Evolutionary conservation across 2,329 filamentous ascomycete genomes (phyloP).

Genomic region (Drechslerella coelobrocha): DNA sequence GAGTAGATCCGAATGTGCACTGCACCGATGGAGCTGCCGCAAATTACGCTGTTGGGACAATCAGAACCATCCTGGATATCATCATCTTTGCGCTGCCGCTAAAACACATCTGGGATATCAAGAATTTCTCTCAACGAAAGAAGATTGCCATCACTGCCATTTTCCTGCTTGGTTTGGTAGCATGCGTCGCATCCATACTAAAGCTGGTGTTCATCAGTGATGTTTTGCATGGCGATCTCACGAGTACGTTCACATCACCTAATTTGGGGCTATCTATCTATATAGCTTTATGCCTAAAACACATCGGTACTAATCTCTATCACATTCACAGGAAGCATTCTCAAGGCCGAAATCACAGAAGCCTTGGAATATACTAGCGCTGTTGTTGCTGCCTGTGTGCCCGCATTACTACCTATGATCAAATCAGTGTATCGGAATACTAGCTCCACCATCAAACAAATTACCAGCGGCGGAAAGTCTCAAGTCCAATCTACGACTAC

Average conservation of each 20-base stretch:
- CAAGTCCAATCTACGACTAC: constrained; percentile 38
- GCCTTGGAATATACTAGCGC: constrained; percentile 40
- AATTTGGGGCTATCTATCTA: background rate
- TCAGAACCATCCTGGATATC: constrained; percentile 26
- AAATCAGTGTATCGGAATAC: constrained; percentile 41
- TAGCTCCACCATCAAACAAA: constrained; percentile 32
- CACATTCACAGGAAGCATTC: constrained; percentile 17
- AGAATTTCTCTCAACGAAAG: constrained; percentile 31
- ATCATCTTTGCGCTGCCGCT: constrained; percentile 40
- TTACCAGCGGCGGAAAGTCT: constrained; percentile 35
- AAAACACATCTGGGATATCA: constrained; percentile 49
- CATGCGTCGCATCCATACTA: constrained; percentile 37
- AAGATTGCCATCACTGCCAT: constrained; percentile 41
- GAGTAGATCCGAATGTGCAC: constrained; percentile 30
- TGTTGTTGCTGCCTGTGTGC: constrained; percentile 42
- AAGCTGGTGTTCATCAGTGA: constrained; percentile 27
- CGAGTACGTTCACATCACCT: constrained; percentile 10
- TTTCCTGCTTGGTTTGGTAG: constrained; percentile 37
- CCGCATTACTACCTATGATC: constrained; percentile 43
- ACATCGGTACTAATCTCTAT: background rate
- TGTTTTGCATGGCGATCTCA: constrained; percentile 35
- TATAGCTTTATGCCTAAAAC: background rate
- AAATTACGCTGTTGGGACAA: constrained; percentile 25
- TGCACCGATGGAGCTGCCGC: constrained; percentile 11
- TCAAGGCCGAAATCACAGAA: constrained; percentile 28